A percentile compares a stretch with the other conserved stretches of the same genome.
These are phyloP conservation scores for Sphagnum tenellum DNA, from an alignment of 225 moss, liverwort and hornwort genomes.

Conservation along the genomic window DNA sequence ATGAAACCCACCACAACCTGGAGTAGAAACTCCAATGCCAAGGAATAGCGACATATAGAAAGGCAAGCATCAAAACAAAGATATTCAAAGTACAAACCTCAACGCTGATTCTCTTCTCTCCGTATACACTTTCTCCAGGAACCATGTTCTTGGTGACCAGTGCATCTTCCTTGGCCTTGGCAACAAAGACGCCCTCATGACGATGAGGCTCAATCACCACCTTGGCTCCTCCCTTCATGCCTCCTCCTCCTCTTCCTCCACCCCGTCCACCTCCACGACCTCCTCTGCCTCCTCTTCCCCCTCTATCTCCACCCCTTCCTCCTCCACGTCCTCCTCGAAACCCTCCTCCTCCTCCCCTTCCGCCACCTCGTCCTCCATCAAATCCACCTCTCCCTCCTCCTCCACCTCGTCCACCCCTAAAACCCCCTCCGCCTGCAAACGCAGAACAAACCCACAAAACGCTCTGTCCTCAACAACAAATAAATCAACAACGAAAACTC, in stretches of 20 bases:
- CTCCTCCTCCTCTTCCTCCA: slow-evolving; percentile 56
- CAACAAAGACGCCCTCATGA: slow-evolving; percentile 88
- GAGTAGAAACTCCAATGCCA: no score
- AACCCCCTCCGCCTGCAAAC: slow-evolving; percentile 21
- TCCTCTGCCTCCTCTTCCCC: slow-evolving; percentile 37
- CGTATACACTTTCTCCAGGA: slow-evolving; percentile 79
- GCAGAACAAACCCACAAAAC: neutral
- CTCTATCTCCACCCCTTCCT: slow-evolving; percentile 26
- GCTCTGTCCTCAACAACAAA: neutral
- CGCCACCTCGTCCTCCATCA: slow-evolving; percentile 35
- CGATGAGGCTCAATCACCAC: slow-evolving; percentile 88
- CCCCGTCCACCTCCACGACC: slow-evolving; percentile 47
- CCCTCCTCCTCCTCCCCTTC: slow-evolving; percentile 33
- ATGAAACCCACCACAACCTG: no score
- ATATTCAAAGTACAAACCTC: slow-evolving; percentile 12
- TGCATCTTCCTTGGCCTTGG: slow-evolving; percentile 90
- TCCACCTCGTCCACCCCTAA: slow-evolving; percentile 25
- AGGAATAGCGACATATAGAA: no score
- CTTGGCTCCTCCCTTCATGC: slow-evolving; percentile 88
- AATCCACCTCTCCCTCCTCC: slow-evolving; percentile 24
- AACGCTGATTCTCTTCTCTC: slow-evolving; percentile 86
- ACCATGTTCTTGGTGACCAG: slow-evolving; percentile 87
- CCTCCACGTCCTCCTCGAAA: slow-evolving; percentile 30
- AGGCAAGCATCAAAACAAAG: no score
- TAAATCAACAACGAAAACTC: neutral